Evolutionary conservation across 495 filamentous ascomycete species (phyloP).

Genomic region (Tuber aestivum): DNA sequence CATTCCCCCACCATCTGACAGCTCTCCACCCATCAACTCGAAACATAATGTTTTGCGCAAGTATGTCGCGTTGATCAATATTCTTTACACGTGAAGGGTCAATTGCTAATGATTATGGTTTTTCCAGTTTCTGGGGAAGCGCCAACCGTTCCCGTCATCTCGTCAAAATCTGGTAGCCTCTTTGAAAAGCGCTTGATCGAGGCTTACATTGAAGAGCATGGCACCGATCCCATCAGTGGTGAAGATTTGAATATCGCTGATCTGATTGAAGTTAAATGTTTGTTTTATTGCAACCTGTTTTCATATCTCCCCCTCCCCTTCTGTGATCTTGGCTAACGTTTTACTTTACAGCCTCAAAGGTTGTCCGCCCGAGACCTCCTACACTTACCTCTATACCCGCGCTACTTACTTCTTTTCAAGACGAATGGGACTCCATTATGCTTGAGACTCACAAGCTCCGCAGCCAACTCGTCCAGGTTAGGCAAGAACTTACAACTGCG

Average conservation of each 20-base stretch:
- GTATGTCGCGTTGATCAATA: slow-evolving; percentile 48
- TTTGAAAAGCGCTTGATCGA: slow-evolving; percentile 95
- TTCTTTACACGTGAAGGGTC: background rate
- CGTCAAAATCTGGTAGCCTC: slow-evolving; percentile 85
- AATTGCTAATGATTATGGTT: slow-evolving; percentile 38
- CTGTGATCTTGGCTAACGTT: background rate
- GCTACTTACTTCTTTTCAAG: slow-evolving; percentile 92
- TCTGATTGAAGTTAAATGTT: slow-evolving; percentile 71
- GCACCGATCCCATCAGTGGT: slow-evolving; percentile 85
- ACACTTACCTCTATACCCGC: slow-evolving; percentile 95
- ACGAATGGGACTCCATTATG: slow-evolving; percentile 94
- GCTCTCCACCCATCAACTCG: slow-evolving; percentile 39
- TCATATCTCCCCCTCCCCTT: no score
- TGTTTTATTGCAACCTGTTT: background rate
- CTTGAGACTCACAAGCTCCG: slow-evolving; percentile 82
- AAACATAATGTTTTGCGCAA: slow-evolving; percentile 65
- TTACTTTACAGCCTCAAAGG: slow-evolving; percentile 53
- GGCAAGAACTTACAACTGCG: slow-evolving; percentile 87
- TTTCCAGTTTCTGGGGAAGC: slow-evolving; percentile 87
- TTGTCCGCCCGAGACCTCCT: slow-evolving; percentile 82
- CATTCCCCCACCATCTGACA: slow-evolving; percentile 15
- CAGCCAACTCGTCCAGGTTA: slow-evolving; percentile 79
- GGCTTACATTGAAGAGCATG: slow-evolving; percentile 87
- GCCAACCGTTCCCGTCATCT: slow-evolving; percentile 89
- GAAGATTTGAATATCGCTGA: slow-evolving; percentile 83